Percentiles rank a stretch among this genome's conserved stretches.
Evolutionary conservation across 345 rosid genomes (phyloP).

Genomic region (Salix udensis): DNA sequence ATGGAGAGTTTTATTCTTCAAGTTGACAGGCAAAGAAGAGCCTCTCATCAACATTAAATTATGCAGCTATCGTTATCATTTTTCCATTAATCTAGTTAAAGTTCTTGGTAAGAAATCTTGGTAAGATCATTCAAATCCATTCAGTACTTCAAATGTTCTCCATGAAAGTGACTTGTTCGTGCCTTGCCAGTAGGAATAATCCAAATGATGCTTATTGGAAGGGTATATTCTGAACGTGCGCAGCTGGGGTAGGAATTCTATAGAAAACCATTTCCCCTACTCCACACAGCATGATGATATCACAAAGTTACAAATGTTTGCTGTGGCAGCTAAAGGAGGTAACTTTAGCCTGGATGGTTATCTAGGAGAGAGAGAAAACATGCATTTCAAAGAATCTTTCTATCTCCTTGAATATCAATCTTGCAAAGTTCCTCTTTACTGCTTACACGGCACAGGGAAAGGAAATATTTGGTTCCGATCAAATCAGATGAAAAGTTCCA

Average conservation of each 20-base stretch:
- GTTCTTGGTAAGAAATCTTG: no score
- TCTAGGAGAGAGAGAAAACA: neutral
- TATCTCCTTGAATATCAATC: neutral
- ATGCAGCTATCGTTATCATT: no score
- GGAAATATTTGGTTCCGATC: conserved; percentile 11
- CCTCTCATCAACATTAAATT: neutral
- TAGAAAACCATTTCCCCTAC: neutral
- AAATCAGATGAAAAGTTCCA: neutral
- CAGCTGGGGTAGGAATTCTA: neutral
- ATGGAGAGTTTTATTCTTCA: neutral
- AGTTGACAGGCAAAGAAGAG: neutral
- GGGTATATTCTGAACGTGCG: conserved; percentile 11
- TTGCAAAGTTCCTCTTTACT: conserved; percentile 22
- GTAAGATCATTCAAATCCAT: no score
- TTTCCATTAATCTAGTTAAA: no score
- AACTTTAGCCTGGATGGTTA: conserved; percentile 1
- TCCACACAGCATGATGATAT: neutral
- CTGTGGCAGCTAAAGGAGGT: neutral
- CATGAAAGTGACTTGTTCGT: neutral
- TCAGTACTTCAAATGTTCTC: neutral
- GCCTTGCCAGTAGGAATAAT: neutral
- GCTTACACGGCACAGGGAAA: conserved; percentile 5
- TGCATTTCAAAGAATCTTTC: conserved; percentile 5
- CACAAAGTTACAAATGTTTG: neutral
- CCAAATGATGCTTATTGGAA: neutral